Base-by-base conservation (phyloP, 306 rosid genomes). In the Ziziphus jujuba region DNA sequence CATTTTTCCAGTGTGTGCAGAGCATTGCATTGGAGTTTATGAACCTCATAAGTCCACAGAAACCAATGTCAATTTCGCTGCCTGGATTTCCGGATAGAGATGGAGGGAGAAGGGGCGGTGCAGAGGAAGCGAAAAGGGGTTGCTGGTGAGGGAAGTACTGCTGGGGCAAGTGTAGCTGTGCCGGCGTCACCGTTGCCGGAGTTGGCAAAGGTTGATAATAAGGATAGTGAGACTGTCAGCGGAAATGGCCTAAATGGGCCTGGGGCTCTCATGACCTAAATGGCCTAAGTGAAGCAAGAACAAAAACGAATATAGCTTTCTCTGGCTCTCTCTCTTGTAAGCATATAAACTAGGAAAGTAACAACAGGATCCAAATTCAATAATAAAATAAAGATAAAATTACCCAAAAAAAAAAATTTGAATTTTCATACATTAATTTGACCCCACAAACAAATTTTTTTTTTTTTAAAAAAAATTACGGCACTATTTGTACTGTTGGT, bases 201-300 rank as follows among this genome's bases (percentile, higher is more conserved):
- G 81, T 88, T 0, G 83, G 83, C 16, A 82, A 80, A 19, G 80
- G 89, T 10, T 69, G 84, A 69, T 86, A 86, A 54, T 87, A 90
- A 38, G 92, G 82, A 58, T 85, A 87, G 73, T 80, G 84, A 68
- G 79, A 67, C 80, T 12, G 80, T 69, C 23, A 87, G 59, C 7
- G 84, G 85, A 47, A 84, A 87, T 25, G 84, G 75, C n/a, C n/a
- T n/a, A n/a, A n/a, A n/a, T 43, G 82, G 96, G 7, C 85, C 33
- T 28, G 33, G 33, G 33, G 33, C 3, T 28, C n/a, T n/a, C n/a
- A n/a, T n/a, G n/a, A n/a, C n/a, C n/a, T n/a, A n/a, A n/a, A n/a
- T n/a, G n/a, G n/a, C n/a, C n/a, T n/a, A n/a, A n/a, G n/a, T n/a
- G n/a, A n/a, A n/a, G n/a, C n/a, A n/a, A n/a, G n/a, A n/a, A n/a